These are phyloP conservation scores for Musa itinerans DNA, from an alignment of 176 grass and related monocot species.

Conservation along the genomic window DNA sequence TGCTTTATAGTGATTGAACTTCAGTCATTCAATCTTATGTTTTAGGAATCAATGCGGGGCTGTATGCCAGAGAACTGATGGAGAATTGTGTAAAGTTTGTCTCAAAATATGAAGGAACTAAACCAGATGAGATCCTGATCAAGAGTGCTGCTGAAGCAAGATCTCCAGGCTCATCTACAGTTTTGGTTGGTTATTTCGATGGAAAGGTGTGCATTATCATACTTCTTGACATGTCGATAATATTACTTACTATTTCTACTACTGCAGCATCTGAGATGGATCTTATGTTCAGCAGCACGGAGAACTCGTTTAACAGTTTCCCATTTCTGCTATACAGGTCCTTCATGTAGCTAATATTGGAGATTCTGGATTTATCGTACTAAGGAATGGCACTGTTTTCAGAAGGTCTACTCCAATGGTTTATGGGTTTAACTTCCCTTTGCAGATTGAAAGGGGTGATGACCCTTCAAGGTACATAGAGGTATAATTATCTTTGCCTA, in stretches of 20 bases:
- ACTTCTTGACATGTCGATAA: constrained; percentile 3
- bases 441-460: constrained; percentile 93
- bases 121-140: constrained; percentile 50
- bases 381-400: constrained; percentile 68
- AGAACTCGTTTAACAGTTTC: neutral
- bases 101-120: constrained; percentile 39
- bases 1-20: no score
- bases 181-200: constrained; percentile 90
- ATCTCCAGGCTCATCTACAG: constrained; percentile 87
- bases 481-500: constrained; percentile 23
- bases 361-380: constrained; percentile 84
- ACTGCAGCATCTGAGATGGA: neutral
- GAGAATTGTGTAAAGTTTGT: constrained; percentile 58
- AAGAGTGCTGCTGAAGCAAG: constrained; percentile 52
- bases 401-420: constrained; percentile 80
- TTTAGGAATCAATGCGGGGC: constrained; percentile 81
- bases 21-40: neutral
- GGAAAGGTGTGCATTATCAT: constrained; percentile 35
- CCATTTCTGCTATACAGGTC: constrained; percentile 21
- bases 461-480: constrained; percentile 71
- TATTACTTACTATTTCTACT: neutral
- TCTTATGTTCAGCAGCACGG: neutral
- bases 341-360: constrained; percentile 86
- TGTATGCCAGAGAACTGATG: constrained; percentile 88
- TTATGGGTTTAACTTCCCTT: constrained; percentile 94